Base-by-base conservation (phyloP, 441 rosid genomes). In the Dalechampia spathulata region DNA sequence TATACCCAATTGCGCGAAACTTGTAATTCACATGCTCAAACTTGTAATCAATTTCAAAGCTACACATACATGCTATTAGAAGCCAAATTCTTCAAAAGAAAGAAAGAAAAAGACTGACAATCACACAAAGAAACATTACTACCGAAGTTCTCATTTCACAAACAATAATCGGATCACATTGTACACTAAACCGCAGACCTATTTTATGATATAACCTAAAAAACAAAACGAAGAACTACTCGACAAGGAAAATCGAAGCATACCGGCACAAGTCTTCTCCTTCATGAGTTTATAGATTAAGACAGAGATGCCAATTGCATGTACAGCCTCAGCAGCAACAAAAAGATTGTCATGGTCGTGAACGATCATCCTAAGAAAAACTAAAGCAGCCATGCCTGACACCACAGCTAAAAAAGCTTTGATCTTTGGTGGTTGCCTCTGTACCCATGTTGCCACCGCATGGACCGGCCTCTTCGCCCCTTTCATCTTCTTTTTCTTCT, bases 251-350 rank as follows among this genome's bases (percentile, higher is more conserved):
- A 46, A 37, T 17, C 27, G 30, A 8, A 7, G 30, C 13, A 22
- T 43, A 90, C 97, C 96, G 13, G 97, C 93, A 63, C 97, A 90
- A 45, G 96, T 85, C 73, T 78, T 90, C 73, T 93, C 95, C 73
- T 83, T 90, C 66, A 67, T 85, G 66, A 93, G 95, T 73, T 87
- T 83, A 75, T 90, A 93, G 20, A 90, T 87, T 23, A 93, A 84
- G 54, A 87, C 96, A 56, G 84, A 80, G 65, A 93, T 93, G 59
- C 97, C 99, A 27, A 85, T 67, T 43, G 91, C 80, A 79, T 93
- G 99, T 28, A 90, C 87, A 23, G 93, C 87, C 80, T 93, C 96
- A 7, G 99, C 89, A 23, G 93, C 95, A 16, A 87, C 97, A 59
- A 87, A 93, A 62, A 93, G 96, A 57, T 85, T 93, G 61, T 90